A percentile compares a stretch with the other conserved stretches of the same genome.
Evolutionary conservation across 2,329 filamentous ascomycete genomes (phyloP).

Genomic region (Aspergillus versicolor): DNA sequence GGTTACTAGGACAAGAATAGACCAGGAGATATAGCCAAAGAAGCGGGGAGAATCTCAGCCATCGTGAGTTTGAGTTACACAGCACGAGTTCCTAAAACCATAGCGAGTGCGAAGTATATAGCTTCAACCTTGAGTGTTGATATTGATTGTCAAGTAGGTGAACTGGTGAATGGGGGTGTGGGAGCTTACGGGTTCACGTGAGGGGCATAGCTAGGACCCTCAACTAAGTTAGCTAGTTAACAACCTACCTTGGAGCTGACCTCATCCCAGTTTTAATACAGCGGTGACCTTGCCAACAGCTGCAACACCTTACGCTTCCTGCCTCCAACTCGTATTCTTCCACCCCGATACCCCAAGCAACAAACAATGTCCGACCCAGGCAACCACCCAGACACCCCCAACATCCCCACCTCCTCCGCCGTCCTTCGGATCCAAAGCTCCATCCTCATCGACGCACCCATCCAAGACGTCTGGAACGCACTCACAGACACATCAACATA

Average conservation of each 20-base stretch:
- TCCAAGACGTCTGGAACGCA: constrained; percentile 44
- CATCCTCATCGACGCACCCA: constrained; percentile 41
- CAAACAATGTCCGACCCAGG: not conserved
- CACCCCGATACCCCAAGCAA: not conserved
- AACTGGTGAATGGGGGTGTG: too few species aligned
- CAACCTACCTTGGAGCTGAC: not conserved
- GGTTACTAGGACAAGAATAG: too few species aligned
- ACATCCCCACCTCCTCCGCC: constrained; percentile 31
- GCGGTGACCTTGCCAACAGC: not conserved
- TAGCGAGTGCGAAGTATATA: too few species aligned
- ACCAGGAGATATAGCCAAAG: too few species aligned
- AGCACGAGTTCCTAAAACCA: too few species aligned
- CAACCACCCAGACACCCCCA: constrained; percentile 24
- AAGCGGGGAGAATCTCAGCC: too few species aligned
- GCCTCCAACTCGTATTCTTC: not conserved
- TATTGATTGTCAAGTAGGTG: too few species aligned
- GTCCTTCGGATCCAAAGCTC: constrained; percentile 34
- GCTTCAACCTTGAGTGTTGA: too few species aligned
- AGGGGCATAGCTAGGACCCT: not conserved
- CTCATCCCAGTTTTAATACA: not conserved
- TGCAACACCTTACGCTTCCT: not conserved
- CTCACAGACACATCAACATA: constrained; percentile 48
- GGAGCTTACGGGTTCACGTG: not conserved
- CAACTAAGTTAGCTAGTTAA: too few species aligned
- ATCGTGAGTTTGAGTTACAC: too few species aligned